Percentiles rank a stretch among this genome's conserved stretches.
Conservation (phyloP, 2,329 filamentous ascomycete genomes). For the Phaeophleospora eucalypticola region DNA sequence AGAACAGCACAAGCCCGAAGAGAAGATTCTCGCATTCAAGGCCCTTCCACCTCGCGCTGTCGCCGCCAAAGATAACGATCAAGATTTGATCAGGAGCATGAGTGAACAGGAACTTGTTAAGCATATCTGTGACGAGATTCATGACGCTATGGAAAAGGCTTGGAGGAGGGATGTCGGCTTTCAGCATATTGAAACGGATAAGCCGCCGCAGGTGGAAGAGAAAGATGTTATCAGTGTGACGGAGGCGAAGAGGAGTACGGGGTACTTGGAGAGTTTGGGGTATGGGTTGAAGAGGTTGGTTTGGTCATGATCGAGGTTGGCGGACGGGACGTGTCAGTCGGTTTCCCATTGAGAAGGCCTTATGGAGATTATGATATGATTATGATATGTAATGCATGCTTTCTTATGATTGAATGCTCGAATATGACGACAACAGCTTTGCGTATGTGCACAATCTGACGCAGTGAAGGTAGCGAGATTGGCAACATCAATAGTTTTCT, state of each 20-base stretch:
- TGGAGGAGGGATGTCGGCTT: constrained; percentile 35
- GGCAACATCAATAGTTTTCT: too few species aligned
- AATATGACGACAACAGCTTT: too few species aligned
- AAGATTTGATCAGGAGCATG: constrained; percentile 30
- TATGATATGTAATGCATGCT: too few species aligned
- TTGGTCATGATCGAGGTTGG: constrained; percentile 55
- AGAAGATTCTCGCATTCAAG: constrained; percentile 52
- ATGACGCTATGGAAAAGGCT: constrained; percentile 54
- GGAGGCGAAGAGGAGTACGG: constrained; percentile 83
- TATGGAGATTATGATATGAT: too few species aligned
- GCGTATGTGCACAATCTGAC: too few species aligned
- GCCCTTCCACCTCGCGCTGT: constrained; percentile 49
- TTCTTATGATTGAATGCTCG: too few species aligned
- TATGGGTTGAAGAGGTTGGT: constrained; percentile 92
- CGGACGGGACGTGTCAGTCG: too few species aligned
- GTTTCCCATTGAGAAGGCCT: too few species aligned
- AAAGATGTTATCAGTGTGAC: constrained; percentile 75
- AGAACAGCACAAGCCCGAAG: constrained; percentile 19
- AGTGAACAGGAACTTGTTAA: constrained; percentile 55
- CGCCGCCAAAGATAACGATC: constrained; percentile 26
- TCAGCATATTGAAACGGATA: constrained; percentile 21
- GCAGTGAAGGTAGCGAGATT: too few species aligned
- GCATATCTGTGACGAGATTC: constrained; percentile 71
- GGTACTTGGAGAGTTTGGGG: constrained; percentile 78
- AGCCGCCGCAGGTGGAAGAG: constrained; percentile 44